Percentiles rank a stretch among this genome's conserved stretches.
Evolutionary conservation across 495 filamentous ascomycete species (phyloP).

Genomic region (Pyrenopolyporus hunteri): DNA sequence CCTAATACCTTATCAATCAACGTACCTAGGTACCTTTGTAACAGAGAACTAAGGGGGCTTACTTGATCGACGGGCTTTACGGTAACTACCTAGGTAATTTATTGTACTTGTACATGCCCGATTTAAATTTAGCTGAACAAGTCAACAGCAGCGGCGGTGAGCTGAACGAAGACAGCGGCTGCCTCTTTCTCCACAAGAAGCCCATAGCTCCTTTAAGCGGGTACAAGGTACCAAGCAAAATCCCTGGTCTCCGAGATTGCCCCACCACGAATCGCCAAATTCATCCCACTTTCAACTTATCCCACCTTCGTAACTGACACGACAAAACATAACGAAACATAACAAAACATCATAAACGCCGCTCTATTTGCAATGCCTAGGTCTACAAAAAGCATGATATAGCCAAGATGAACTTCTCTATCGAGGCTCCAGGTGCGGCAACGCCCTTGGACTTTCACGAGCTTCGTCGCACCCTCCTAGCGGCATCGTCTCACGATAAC

Average conservation of each 20-base stretch:
- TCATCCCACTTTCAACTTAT: slow-evolving; percentile 1
- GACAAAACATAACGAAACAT: not conserved
- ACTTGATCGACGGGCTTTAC: too few species aligned
- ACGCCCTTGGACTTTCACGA: slow-evolving; percentile 64
- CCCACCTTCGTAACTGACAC: not conserved
- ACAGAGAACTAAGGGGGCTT: too few species aligned
- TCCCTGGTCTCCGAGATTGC: not conserved
- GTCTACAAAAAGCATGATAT: not conserved
- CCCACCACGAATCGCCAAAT: not conserved
- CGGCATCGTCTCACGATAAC: slow-evolving; percentile 74
- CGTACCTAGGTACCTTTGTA: too few species aligned
- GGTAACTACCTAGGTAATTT: too few species aligned
- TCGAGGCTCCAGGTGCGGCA: slow-evolving; percentile 61
- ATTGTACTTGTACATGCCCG: too few species aligned
- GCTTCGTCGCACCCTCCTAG: slow-evolving; percentile 72
- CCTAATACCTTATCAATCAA: too few species aligned
- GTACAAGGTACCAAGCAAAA: not conserved
- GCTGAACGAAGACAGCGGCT: not conserved
- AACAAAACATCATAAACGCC: not conserved
- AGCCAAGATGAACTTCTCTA: slow-evolving; percentile 56
- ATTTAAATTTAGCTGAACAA: too few species aligned
- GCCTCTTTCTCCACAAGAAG: slow-evolving; percentile 1
- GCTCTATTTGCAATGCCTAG: not conserved
- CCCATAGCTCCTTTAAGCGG: slow-evolving; percentile 3
- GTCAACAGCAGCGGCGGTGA: slow-evolving; percentile 1